These are phyloP conservation scores for Pichia ethanolica DNA, from an alignment of 805 yeast species.

Conservation along the genomic window DNA sequence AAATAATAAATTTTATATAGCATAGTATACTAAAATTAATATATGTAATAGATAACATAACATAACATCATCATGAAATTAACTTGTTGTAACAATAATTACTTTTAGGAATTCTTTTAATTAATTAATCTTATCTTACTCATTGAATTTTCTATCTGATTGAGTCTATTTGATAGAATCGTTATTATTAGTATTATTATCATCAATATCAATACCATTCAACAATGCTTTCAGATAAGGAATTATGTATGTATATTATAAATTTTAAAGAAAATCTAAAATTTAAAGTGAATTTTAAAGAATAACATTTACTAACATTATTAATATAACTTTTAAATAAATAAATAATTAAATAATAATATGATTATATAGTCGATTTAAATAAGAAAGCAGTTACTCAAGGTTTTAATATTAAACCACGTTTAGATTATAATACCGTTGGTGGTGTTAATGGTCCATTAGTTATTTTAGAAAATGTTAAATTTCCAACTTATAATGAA, in stretches of 20 bases:
- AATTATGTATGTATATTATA: slow-evolving; percentile 29
- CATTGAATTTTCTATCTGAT: no score
- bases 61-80: no score
- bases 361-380: slow-evolving; percentile 46
- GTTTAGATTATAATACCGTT: slow-evolving; percentile 90
- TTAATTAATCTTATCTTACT: no score
- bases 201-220: background rate
- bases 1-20: no score
- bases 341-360: slow-evolving; percentile 12
- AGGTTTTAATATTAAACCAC: slow-evolving; percentile 86
- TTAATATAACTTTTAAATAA: no score
- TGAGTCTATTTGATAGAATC: background rate
- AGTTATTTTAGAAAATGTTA: slow-evolving; percentile 81
- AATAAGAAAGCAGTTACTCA: slow-evolving; percentile 89
- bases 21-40: no score
- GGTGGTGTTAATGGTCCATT: slow-evolving; percentile 98
- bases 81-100: no score
- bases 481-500: slow-evolving; percentile 88
- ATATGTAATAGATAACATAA: no score
- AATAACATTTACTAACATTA: background rate
- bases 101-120: no score
- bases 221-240: slow-evolving; percentile 32
- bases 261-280: no score
- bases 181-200: background rate
- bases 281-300: no score